A percentile compares a stretch with the other conserved stretches of the same genome.
These are phyloP conservation scores for Nicotiana tomentosiformis DNA, from an alignment of 257 asterid genomes.

Conservation along the genomic window DNA sequence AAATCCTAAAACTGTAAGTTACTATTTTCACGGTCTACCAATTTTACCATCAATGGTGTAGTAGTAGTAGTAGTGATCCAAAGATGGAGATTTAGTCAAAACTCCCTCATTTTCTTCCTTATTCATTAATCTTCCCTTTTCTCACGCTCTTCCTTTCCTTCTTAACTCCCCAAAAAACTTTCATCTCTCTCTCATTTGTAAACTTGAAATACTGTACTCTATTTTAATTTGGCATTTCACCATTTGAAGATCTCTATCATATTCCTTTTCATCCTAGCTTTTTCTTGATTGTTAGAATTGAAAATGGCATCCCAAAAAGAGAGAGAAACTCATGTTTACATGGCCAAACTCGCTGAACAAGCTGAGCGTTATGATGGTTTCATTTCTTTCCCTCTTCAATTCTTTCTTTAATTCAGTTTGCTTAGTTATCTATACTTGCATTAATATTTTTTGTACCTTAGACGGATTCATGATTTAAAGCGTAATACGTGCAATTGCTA, in stretches of 20 bases:
- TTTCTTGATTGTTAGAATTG: background rate
- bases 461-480: background rate
- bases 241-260: background rate
- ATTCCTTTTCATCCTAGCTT: background rate
- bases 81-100: constrained; percentile 23
- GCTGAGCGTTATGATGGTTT: constrained; percentile 90
- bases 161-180: background rate
- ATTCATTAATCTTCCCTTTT: constrained; percentile 12
- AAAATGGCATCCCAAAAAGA: constrained; percentile 65
- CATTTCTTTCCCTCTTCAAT: background rate
- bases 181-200: constrained; percentile 8
- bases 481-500: background rate
- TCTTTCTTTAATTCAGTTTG: background rate
- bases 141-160: constrained; percentile 22
- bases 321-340: constrained; percentile 72
- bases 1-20: background rate
- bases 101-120: constrained; percentile 10
- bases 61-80: constrained; percentile 7
- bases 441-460: no score
- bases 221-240: background rate
- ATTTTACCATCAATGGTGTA: background rate
- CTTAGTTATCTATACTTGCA: background rate
- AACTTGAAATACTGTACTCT: background rate
- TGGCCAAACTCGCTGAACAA: constrained; percentile 84
- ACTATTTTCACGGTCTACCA: background rate